A percentile compares a stretch with the other conserved stretches of the same genome.
Conservation (phyloP, 805 yeast genomes). For the Candida ovalis region DNA sequence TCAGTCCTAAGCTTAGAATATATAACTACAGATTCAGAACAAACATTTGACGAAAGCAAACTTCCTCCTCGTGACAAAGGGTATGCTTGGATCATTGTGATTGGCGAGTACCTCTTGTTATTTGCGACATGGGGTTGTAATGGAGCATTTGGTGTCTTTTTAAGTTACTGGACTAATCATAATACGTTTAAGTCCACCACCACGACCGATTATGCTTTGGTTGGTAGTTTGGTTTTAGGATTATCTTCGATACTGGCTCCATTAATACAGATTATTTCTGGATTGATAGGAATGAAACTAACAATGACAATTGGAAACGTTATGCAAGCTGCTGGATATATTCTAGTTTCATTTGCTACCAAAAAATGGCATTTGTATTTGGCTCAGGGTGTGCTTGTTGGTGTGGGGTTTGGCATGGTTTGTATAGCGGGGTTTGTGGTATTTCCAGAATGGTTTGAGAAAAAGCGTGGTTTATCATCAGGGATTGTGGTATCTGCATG, state of each 20-base stretch:
- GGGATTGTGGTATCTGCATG: slow-evolving; percentile 39
- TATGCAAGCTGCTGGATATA: slow-evolving; percentile 43
- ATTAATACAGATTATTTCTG: slow-evolving; percentile 17
- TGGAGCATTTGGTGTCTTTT: slow-evolving; percentile 56
- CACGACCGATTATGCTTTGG: slow-evolving; percentile 51
- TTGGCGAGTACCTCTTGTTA: slow-evolving; percentile 42
- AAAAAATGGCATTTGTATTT: slow-evolving; percentile 47
- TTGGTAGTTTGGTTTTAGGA: slow-evolving; percentile 50
- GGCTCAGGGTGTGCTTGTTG: slow-evolving; percentile 53
- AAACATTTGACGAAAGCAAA: slow-evolving; percentile 13
- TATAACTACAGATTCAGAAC: slow-evolving; percentile 6
- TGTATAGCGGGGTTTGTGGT: slow-evolving; percentile 47
- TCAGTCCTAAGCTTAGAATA: background rate
- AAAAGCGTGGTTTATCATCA: slow-evolving; percentile 40
- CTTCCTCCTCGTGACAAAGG: slow-evolving; percentile 46
- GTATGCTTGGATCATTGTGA: slow-evolving; percentile 51
- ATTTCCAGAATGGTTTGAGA: slow-evolving; percentile 58
- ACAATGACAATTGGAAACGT: slow-evolving; percentile 34
- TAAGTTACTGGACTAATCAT: slow-evolving; percentile 48
- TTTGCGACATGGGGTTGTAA: slow-evolving; percentile 65
- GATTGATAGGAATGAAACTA: slow-evolving; percentile 19
- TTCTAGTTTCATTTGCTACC: slow-evolving; percentile 48
- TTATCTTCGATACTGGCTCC: slow-evolving; percentile 25
- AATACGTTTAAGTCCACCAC: slow-evolving; percentile 48
- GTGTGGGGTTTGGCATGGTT: slow-evolving; percentile 46